These are phyloP conservation scores for Chaetomiaceae sp. DNA, from an alignment of 2,329 filamentous ascomycete genomes.

Conservation along the genomic window DNA sequence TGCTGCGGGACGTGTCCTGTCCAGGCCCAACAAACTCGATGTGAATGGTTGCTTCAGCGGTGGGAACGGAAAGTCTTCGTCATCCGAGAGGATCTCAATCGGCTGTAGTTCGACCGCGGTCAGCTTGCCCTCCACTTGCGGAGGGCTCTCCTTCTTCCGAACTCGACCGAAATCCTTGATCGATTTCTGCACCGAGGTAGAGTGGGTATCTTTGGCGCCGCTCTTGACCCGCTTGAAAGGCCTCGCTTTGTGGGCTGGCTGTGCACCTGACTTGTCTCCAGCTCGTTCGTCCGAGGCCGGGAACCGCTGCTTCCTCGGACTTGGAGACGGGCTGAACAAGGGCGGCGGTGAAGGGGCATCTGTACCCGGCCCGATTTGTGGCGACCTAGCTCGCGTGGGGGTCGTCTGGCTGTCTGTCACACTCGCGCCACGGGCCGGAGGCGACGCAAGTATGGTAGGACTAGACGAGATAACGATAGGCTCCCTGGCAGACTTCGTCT, in stretches of 20 bases:
- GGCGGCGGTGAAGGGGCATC: neutral
- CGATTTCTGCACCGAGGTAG: constrained; percentile 4
- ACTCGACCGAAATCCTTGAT: constrained; percentile 13
- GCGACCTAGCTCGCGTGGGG: constrained; percentile 1
- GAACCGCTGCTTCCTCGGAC: neutral
- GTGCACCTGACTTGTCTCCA: constrained; percentile 27
- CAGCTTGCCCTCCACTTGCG: neutral
- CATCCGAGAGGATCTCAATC: constrained; percentile 5
- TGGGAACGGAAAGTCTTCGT: constrained; percentile 3
- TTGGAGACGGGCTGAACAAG: neutral
- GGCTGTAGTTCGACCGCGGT: neutral
- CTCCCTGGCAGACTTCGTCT: constrained; percentile 7
- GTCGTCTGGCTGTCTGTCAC: neutral
- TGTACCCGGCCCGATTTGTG: neutral
- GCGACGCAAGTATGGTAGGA: constrained; percentile 16
- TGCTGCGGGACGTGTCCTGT: neutral
- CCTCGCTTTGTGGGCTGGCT: constrained; percentile 2
- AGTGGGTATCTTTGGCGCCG: constrained; percentile 4
- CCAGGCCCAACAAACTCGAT: neutral
- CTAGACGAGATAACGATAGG: constrained; percentile 28
- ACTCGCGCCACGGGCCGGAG: constrained; percentile 1
- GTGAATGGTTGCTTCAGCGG: neutral
- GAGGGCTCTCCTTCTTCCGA: neutral
- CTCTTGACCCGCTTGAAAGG: constrained; percentile 21
- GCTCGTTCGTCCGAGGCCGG: constrained; percentile 29